Evolutionary conservation across 805 yeast species (phyloP).

Genomic region (Metschnikowia rubicola): DNA sequence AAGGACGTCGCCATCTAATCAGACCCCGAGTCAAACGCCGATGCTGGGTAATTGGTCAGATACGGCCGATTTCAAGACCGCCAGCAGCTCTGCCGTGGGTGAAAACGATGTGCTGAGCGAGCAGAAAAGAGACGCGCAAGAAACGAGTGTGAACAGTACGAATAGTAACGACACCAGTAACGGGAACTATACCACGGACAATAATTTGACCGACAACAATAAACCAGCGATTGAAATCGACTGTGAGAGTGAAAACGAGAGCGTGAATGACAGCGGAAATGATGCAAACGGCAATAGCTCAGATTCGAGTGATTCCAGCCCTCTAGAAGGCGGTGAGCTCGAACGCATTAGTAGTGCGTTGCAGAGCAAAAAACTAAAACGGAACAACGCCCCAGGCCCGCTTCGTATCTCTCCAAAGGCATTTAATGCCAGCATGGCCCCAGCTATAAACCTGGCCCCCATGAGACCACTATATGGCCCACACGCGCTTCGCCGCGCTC

Average conservation of each 20-base stretch:
- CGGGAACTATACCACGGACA: too few species aligned
- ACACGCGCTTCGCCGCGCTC: conserved; percentile 9
- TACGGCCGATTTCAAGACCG: background rate
- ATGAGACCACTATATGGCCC: conserved; percentile 11
- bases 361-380: conserved; percentile 9
- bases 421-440: conserved; percentile 3
- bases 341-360: conserved; percentile 6
- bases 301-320: background rate
- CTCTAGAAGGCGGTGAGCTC: conserved; percentile 8
- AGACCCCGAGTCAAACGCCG: background rate
- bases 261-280: background rate
- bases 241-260: background rate
- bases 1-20: background rate
- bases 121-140: background rate
- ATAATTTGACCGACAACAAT: background rate
- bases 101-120: background rate
- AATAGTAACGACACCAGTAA: too few species aligned
- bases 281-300: background rate
- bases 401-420: conserved; percentile 8
- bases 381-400: conserved; percentile 14
- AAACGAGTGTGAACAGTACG: too few species aligned
- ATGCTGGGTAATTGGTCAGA: conserved; percentile 2
- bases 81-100: background rate
- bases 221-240: background rate
- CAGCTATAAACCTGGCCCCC: conserved; percentile 15